phyloP scores from a whole-genome alignment of 2,329 filamentous ascomycete genomes.

The Ophiostoma quercus region DNA sequence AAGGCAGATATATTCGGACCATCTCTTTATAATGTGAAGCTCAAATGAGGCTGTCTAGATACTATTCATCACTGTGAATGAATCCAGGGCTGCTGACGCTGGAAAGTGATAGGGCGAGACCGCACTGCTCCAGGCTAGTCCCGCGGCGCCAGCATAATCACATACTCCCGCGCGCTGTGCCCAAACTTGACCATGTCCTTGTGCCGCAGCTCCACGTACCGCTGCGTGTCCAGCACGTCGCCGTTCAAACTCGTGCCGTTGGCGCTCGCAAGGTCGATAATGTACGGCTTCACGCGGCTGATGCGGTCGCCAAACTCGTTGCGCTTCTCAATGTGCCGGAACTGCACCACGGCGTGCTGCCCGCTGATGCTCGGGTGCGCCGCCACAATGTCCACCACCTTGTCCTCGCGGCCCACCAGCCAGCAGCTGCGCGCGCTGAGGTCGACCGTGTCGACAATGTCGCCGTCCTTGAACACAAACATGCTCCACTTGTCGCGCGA shows the following conservation, averaged over 20 bases:
- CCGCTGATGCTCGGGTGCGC: constrained; percentile 92
- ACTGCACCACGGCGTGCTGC: constrained; percentile 93
- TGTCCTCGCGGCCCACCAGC: constrained; percentile 75
- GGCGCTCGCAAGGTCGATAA: constrained; percentile 89
- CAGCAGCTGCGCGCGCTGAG: constrained; percentile 76
- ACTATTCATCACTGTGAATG: neutral
- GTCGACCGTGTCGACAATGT: constrained; percentile 76
- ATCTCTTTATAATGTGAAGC: no score
- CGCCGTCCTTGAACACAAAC: constrained; percentile 83
- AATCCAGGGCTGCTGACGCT: neutral
- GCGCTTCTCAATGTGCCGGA: constrained; percentile 74
- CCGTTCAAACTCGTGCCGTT: constrained; percentile 85
- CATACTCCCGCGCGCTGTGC: constrained; percentile 83
- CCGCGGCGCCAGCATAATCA: constrained; percentile 73
- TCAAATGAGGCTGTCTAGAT: neutral
- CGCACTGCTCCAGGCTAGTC: neutral
- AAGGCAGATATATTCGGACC: neutral
- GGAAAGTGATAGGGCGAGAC: neutral
- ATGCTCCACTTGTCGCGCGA: constrained; percentile 76
- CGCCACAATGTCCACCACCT: constrained; percentile 75
- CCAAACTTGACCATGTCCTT: constrained; percentile 89
- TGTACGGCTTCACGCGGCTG: constrained; percentile 75
- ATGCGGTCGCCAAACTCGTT: constrained; percentile 83
- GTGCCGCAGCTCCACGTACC: constrained; percentile 80
- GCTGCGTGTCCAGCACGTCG: constrained; percentile 63